Conservation (phyloP, 108 stramenopile genomes). For the Asterionellopsis glacialis region DNA sequence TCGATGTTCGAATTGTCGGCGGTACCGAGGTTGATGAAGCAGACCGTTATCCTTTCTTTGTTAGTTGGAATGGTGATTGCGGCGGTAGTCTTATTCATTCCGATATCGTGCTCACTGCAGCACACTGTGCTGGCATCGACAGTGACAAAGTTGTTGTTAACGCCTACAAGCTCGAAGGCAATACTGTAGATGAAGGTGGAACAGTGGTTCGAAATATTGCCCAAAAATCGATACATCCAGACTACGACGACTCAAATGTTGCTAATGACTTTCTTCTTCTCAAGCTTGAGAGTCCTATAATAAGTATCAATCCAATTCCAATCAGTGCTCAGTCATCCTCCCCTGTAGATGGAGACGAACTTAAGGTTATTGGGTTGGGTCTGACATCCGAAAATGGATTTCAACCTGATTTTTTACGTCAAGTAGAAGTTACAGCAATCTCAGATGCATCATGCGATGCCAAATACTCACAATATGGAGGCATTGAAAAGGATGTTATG, state of each 20-base stretch:
- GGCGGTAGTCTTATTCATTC: conserved; percentile 1
- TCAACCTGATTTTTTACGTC: conserved; percentile 7
- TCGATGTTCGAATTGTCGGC: conserved; percentile 3
- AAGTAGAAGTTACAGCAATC: conserved; percentile 13
- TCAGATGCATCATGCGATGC: conserved; percentile 2
- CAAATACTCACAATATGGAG: conserved; percentile 9
- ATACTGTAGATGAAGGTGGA: no score
- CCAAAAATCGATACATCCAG: not conserved
- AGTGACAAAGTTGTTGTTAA: no score
- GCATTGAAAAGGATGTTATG: conserved; percentile 3
- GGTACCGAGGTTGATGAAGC: not conserved
- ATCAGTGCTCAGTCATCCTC: not conserved
- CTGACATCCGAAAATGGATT: conserved; percentile 3
- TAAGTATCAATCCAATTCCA: not conserved
- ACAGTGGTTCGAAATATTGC: not conserved
- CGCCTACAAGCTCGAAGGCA: no score
- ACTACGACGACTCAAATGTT: not conserved
- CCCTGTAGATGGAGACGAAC: conserved; percentile 10
- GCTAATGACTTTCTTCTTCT: conserved; percentile 2
- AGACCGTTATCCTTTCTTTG: conserved; percentile 1
- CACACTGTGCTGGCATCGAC: not conserved
- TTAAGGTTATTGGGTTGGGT: conserved; percentile 29
- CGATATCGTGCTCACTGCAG: conserved; percentile 5
- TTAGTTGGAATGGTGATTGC: conserved; percentile 2
- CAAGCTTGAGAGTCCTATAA: not conserved